Evolutionary conservation across 2,329 filamentous ascomycete species (phyloP), one percentile per base, ranked within the genome.

Genomic region (Aspergillus tanneri): DNA sequence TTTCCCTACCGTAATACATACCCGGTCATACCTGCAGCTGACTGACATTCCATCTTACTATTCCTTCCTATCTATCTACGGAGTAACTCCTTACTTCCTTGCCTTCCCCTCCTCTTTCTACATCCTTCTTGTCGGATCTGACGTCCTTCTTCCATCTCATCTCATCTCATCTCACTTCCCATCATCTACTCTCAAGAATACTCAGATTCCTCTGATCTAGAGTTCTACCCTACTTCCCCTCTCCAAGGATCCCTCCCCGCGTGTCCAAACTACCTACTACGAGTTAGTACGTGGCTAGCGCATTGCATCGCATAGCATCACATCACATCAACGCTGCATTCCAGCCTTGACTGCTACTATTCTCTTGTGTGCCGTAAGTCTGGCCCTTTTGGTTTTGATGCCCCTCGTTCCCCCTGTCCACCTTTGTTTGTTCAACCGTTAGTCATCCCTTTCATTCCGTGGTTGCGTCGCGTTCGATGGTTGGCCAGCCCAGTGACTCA

Each of bases 261-360:
- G 51, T 56, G 40, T 32, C 46, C 49, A 52, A 49, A 45, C 46
- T 32, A 44, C 39, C 39, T 43, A 41, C 27, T 47, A 24, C 14
- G 12, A 54, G 43, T 43, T 45, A 40, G 28, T 38, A 46, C 42
- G 28, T 41, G 27, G 37, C 43, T 55, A 55, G 54, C 56, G 57
- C 55, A 53, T 58, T 51, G 52, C 52, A 58, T 59, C 55, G 55
- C 57, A 55, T 59, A 53, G 55, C 57, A 55, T 49, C 44, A 30
- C 47, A 49, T 54, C 43, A 35, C 45, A 47, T 42, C 42, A 24
- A 38, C 48, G 48, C 47, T 54, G 52, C 51, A 44, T 55, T 46
- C 48, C 49, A 44, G 49, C 43, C 43, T 42, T 36, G 51, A 46
- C 51, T 47, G 30, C 48, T 45, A 14, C 10, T 14, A 12, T 12